Base-by-base conservation (phyloP, 495 filamentous ascomycete genomes). In the Aspergillus diversus region DNA sequence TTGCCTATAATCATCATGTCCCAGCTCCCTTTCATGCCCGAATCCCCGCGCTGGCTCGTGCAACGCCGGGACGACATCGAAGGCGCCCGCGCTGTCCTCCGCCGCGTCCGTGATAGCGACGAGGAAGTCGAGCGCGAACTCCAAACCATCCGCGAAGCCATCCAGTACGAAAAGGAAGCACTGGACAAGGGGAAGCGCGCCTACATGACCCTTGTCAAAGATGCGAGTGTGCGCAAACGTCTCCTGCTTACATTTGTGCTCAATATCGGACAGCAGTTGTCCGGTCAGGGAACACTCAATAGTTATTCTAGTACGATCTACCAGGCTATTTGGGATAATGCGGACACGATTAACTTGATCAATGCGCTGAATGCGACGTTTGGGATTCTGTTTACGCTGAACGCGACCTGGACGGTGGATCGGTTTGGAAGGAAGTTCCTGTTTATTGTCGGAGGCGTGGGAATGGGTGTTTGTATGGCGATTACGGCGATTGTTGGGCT, bases 361-460 rank as follows among this genome's bases (percentile, higher is more conserved):
- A 91, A 88, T 35, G 87, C 88, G 11, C 75, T 86, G 16, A 77
- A 77, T 12, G 87, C 91, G 65, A 92, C 91, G 64, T 88, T 91
- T 53, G 82, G 80, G 58, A 77, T 77, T 53, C 17, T 77, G 68
- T 89, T 86, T 46, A 92, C 90, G 8, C 83, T 89, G 35, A 83
- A 89, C 43, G 86, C 88, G 12, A 84, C 92, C 69, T 92, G 83
- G 71, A 74, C 82, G 34, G 75, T 86, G 61, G 89, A 92, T 72
- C 81, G 76, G 35, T 78, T 89, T 59, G 89, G 89, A 53, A 86
- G 89, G 51, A 86, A 87, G 47, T 78, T 82, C 54, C 80, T 91
- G 12, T 77, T 92, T n/a, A 80, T 91, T 55, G 76, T 80, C 60
- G 88, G 89, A 66, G 88, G 82, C 31, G 76, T 87, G 21, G 87